phyloP scores from a whole-genome alignment of 352 stramenopile species.

The Nothophytophthora sp. region DNA sequence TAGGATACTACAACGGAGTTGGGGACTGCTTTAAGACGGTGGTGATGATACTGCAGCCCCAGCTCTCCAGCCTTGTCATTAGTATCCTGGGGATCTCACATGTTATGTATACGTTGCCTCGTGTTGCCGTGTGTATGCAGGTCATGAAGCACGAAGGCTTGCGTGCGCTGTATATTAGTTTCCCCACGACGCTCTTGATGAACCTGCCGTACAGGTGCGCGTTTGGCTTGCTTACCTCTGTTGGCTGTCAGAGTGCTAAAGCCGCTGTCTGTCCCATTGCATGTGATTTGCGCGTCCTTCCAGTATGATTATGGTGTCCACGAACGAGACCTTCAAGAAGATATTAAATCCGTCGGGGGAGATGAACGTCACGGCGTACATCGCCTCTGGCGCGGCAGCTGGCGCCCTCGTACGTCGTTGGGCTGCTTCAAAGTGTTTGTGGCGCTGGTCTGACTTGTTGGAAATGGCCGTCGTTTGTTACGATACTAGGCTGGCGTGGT shows the following conservation, averaged over 20 bases:
- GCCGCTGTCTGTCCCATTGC: background rate
- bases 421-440: background rate
- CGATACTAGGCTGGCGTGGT: constrained; percentile 73
- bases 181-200: constrained; percentile 98
- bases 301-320: constrained; percentile 97
- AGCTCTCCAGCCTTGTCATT: constrained; percentile 8
- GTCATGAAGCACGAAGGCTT: constrained; percentile 79
- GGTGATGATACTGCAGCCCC: constrained; percentile 29
- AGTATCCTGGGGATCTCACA: constrained; percentile 19
- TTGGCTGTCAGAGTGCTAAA: background rate
- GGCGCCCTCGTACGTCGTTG: constrained; percentile 85
- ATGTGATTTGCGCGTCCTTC: background rate
- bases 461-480: background rate
- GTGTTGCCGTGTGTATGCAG: constrained; percentile 24
- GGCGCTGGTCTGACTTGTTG: background rate
- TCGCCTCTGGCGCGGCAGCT: constrained; percentile 93
- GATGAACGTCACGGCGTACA: constrained; percentile 90
- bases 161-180: constrained; percentile 92
- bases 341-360: constrained; percentile 87
- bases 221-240: background rate
- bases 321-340: constrained; percentile 98
- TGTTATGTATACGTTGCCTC: background rate
- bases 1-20: constrained; percentile 97
- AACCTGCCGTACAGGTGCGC: constrained; percentile 97
- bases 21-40: constrained; percentile 88